Evolutionary conservation across 1,139 yeast species (phyloP), one percentile per base, ranked within the genome.

Genomic region (Magnusiomyces magnusii): DNA sequence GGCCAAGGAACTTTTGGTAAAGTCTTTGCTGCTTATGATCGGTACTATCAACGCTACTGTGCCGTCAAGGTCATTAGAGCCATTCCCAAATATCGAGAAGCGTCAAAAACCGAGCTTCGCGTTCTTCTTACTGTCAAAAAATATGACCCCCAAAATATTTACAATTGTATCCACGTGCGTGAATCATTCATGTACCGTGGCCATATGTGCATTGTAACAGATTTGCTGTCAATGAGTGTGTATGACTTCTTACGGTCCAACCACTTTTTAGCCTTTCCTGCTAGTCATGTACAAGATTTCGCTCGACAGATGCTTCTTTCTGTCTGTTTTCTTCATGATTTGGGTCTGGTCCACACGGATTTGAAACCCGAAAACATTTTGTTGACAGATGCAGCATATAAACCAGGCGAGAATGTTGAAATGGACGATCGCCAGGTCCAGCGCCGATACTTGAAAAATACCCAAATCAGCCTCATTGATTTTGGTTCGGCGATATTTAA

Each of bases 1-100:
- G 99, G 99, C 25, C 98, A 93, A 69, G 99, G 99, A 7, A 95
- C 99, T 0, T 95, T 93, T 76, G 99, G 99, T 23, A 93, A 92
- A 70, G 99, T 95, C 17, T 87, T 91, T 25, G 70, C 75, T 17
- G 78, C 78, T 7, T 74, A 69, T 58, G 78, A 75, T 62, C 78
- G 78, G 61, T 75, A 78, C 53, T 80, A 80, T 57, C 77, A 83
- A 47, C 80, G 82, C 61, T 80, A 81, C 58, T 95, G 91, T 58
- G 99, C 99, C 1, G 86, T 93, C 63, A 95, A 95, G 71, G 89
- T 95, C 64, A 93, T 95, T 55, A 67, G 80, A 3, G 76, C 80
- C 1, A 72, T 77, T 5, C 78, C 74, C 51, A 77, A 77, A 65
- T 77, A 77, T 65, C 71, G 80, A 13, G 80, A 77, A 55, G 80